A percentile compares a stretch with the other conserved stretches of the same genome.
Conservation (phyloP, 108 stramenopile genomes). For the Cyclotella baltica region DNA sequence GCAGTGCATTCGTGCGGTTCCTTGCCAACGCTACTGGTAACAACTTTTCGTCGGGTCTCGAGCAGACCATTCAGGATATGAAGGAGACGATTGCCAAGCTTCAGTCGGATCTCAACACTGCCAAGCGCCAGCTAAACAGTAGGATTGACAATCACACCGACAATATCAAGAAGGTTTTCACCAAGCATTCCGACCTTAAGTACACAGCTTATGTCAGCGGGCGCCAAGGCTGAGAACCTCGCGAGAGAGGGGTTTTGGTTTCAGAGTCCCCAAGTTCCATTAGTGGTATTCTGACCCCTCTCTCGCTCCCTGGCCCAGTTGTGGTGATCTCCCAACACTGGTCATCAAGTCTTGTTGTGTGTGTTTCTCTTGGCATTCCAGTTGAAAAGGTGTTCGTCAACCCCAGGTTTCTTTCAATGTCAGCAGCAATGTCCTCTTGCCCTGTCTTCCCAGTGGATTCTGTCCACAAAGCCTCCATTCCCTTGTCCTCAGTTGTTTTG, state of each 20-base stretch:
- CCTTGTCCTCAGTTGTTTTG: not conserved
- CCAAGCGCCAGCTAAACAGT: too few relatives aligned
- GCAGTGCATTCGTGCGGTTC: not conserved
- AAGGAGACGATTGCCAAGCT: not conserved
- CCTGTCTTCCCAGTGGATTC: not conserved
- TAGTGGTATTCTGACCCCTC: not conserved
- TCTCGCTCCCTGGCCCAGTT: not conserved
- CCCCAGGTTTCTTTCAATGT: not conserved
- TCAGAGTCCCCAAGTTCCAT: too few relatives aligned
- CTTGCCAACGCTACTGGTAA: not conserved
- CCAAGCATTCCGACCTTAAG: too few relatives aligned
- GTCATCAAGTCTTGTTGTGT: not conserved
- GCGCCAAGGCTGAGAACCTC: too few relatives aligned
- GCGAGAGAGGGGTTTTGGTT: too few relatives aligned
- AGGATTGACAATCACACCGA: too few relatives aligned
- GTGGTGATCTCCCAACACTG: not conserved
- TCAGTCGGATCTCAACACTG: not conserved
- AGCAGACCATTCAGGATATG: too few relatives aligned
- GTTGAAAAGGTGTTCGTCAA: not conserved
- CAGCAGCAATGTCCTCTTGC: not conserved
- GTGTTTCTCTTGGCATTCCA: not conserved
- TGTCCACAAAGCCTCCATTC: not conserved
- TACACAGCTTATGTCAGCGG: too few relatives aligned
- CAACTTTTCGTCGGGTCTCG: not conserved
- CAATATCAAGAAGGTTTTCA: too few relatives aligned